Base-by-base conservation (phyloP, 495 filamentous ascomycete genomes). In the Hypomontagnella monticulosa region DNA sequence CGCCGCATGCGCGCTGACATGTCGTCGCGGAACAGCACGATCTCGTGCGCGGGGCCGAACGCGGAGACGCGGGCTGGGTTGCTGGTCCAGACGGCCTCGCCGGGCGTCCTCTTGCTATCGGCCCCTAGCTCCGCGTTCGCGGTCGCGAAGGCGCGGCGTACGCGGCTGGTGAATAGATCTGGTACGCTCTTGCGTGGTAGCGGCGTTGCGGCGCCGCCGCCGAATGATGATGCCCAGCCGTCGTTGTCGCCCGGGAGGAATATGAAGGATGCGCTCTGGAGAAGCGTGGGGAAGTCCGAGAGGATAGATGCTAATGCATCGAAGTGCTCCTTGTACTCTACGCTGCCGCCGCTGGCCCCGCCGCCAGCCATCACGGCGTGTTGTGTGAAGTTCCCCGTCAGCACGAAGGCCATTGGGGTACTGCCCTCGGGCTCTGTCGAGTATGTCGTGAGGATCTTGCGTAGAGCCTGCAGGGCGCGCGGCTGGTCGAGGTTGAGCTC, bases 181-280 rank as follows among this genome's bases (percentile, higher is more conserved):
- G 95, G 96, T 3, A 99, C 83, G 0, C 79, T 71, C 44, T 88
- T 87, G 10, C 90, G 81, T 0, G 95, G 95, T 10, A 97, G 70
- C 6, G 87, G 81, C 0, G 88, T 84, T 1, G 91, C 85, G 40
- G 92, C 89, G n/a, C 95, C 95, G 10, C 86, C 88, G 1, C 89
- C 89, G 75, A 97, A 97, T 2, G 92, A 84, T 0, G 92, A 94
- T 2, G 79, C 76, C 95, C 95, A 99, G 9, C 93, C 92, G 72
- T 99, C 95, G 73, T 96, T 96, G 72, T 97, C 94, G 38, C 94
- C 94, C 1, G 95, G 95, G 0, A 99, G 90, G 67, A 98, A 97
- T 10, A 97, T 77, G 66, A 97, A 96, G 0, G 91, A 93, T 2
- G 91, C 87, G 15, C 83, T 79, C 33, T 88, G 87, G n/a, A 97